These are phyloP conservation scores for Boletus vermiculosoides DNA, from an alignment of 768 basidiomycete species.

Conservation along the genomic window DNA sequence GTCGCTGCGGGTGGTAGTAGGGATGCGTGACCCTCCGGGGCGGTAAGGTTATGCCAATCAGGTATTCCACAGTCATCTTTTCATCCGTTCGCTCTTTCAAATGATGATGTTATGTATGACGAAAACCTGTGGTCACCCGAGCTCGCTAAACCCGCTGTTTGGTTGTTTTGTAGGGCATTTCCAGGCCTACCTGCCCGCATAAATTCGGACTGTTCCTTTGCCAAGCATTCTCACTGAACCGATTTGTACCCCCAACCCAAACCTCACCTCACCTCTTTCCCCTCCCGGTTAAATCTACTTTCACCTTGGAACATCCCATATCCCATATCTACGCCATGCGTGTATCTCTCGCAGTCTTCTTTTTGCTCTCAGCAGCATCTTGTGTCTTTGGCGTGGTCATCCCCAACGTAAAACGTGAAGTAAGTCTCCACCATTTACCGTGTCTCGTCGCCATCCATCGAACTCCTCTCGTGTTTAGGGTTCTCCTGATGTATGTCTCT, in stretches of 20 bases:
- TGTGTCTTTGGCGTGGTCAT: conserved; percentile 12
- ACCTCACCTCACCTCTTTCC: neutral
- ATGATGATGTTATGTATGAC: conserved; percentile 7
- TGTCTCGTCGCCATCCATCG: no score
- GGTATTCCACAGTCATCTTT: neutral
- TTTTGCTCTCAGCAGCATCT: conserved; percentile 13
- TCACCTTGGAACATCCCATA: neutral
- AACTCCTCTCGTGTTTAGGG: neutral
- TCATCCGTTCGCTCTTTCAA: conserved; percentile 1
- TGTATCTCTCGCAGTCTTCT: conserved; percentile 1
- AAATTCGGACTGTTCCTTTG: neutral
- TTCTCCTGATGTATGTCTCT: neutral
- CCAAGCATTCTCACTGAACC: neutral
- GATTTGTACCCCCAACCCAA: neutral
- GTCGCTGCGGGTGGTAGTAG: neutral
- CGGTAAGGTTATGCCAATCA: neutral
- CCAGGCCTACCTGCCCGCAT: neutral
- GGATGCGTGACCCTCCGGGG: no score
- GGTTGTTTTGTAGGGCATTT: neutral
- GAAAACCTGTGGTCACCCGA: conserved; percentile 4
- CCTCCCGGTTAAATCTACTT: neutral
- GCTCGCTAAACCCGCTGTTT: conserved; percentile 16
- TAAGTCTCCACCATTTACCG: neutral
- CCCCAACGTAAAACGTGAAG: conserved; percentile 10
- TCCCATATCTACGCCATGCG: conserved; percentile 16